Evolutionary conservation across 768 basidiomycete species (phyloP).

Genomic region (Boletus patriciae): DNA sequence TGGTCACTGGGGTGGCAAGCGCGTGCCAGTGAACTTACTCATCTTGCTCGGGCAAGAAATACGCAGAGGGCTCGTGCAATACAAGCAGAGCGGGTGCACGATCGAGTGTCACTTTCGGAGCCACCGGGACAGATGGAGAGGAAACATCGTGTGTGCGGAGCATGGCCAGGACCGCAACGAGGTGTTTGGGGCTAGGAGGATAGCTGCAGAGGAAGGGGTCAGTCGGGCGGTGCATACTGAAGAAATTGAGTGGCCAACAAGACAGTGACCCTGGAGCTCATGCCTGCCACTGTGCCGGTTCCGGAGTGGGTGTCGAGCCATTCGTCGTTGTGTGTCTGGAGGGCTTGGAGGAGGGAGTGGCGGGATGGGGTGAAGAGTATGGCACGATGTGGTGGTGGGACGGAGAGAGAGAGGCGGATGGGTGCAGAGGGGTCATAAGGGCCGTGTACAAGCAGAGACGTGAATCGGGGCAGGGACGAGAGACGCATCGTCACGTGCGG

Average conservation of each 20-base stretch:
- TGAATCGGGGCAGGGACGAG: slow-evolving; percentile 54
- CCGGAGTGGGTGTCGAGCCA: slow-evolving; percentile 39
- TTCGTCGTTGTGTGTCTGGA: slow-evolving; percentile 53
- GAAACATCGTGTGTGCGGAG: slow-evolving; percentile 37
- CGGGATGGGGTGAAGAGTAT: slow-evolving; percentile 59
- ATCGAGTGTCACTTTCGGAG: slow-evolving; percentile 37
- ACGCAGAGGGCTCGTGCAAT: slow-evolving; percentile 58
- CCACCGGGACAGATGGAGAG: slow-evolving; percentile 20
- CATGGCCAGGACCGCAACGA: slow-evolving; percentile 51
- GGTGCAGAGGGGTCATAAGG: slow-evolving; percentile 66
- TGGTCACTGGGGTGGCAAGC: background rate
- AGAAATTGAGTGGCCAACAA: slow-evolving; percentile 46
- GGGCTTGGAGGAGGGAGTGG: slow-evolving; percentile 38
- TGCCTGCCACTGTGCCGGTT: slow-evolving; percentile 35
- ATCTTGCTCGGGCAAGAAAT: slow-evolving; percentile 40
- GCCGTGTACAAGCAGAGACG: slow-evolving; percentile 62
- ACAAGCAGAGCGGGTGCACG: slow-evolving; percentile 53
- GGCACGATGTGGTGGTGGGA: slow-evolving; percentile 33
- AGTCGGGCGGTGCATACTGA: slow-evolving; percentile 2
- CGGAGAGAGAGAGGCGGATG: slow-evolving; percentile 61
- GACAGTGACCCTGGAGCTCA: slow-evolving; percentile 48
- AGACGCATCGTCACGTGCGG: slow-evolving; percentile 37
- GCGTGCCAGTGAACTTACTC: slow-evolving; percentile 18
- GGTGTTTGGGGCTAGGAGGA: slow-evolving; percentile 58
- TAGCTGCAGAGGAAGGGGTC: slow-evolving; percentile 45